phyloP scores from a whole-genome alignment of 305 asterid genomes.

The Fraxinus paxiana region DNA sequence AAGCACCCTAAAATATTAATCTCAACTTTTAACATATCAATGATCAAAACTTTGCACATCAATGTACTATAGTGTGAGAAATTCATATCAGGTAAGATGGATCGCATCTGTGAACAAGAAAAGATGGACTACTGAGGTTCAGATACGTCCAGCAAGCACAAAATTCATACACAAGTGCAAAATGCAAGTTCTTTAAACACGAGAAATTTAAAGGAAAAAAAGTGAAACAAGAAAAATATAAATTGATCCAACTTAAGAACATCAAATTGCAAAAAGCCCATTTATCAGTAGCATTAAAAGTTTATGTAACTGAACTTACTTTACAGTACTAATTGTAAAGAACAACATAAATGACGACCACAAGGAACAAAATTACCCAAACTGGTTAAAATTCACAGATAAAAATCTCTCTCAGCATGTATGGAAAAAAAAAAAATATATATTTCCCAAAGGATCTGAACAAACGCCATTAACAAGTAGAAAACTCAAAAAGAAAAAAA shows the following conservation, averaged over 20 bases:
- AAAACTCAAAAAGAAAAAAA: constrained; percentile 2
- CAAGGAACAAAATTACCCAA: not conserved
- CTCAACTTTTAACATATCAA: not conserved
- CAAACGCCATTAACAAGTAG: constrained; percentile 1
- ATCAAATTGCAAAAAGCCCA: not conserved
- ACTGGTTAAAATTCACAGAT: constrained; percentile 13
- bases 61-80: not conserved
- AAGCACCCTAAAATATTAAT: not conserved
- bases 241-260: not conserved
- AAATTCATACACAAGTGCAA: not conserved
- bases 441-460: constrained; percentile 33
- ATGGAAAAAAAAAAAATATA: not conserved
- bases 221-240: not conserved
- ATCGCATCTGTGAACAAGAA: not conserved
- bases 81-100: not conserved
- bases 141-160: not conserved
- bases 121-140: not conserved
- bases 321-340: constrained; percentile 10
- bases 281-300: not conserved
- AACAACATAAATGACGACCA: constrained; percentile 4
- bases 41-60: not conserved
- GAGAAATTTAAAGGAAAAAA: not conserved
- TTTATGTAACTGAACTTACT: not conserved
- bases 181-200: not conserved
- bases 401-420: not conserved